These are phyloP conservation scores for Macrolepiota fuliginosa DNA, from an alignment of 768 basidiomycete genomes.

Conservation along the genomic window DNA sequence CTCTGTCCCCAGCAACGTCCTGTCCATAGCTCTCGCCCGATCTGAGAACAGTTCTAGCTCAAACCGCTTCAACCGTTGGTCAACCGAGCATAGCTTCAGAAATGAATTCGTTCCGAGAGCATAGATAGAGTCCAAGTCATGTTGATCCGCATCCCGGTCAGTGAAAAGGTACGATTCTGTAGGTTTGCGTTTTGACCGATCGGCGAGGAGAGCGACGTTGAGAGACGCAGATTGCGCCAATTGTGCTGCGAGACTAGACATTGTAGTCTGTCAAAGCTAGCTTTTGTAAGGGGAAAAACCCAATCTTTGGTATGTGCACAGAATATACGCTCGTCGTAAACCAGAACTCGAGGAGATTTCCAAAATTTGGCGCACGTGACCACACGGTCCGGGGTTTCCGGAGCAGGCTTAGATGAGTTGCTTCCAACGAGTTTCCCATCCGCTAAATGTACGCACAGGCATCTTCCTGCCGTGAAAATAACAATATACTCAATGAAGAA, in stretches of 20 bases:
- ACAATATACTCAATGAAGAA: too few relatives aligned
- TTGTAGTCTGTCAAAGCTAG: constrained; percentile 4
- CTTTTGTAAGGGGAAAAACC: not conserved
- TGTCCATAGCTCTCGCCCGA: constrained; percentile 67
- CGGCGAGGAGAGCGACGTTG: constrained; percentile 70
- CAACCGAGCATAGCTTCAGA: constrained; percentile 62
- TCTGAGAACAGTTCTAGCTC: constrained; percentile 82
- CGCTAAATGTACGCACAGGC: too few relatives aligned
- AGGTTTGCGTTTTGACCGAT: constrained; percentile 58
- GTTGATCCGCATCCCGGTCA: constrained; percentile 73
- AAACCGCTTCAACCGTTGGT: constrained; percentile 53
- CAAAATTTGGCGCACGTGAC: constrained; percentile 16
- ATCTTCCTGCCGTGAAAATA: too few relatives aligned
- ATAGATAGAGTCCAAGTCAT: constrained; percentile 86
- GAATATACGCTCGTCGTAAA: not conserved
- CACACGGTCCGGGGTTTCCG: too few relatives aligned
- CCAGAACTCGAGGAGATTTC: too few relatives aligned
- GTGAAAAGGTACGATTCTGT: constrained; percentile 88
- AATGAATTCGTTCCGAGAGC: constrained; percentile 80
- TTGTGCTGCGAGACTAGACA: constrained; percentile 80
- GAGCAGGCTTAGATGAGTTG: too few relatives aligned
- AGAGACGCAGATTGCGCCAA: constrained; percentile 77
- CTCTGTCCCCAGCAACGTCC: constrained; percentile 69
- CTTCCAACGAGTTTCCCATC: too few relatives aligned
- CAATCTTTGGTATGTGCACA: not conserved